Evolutionary conservation across 768 basidiomycete species (phyloP), one percentile per base, ranked within the genome.

Genomic region (Naganishia randhawae): DNA sequence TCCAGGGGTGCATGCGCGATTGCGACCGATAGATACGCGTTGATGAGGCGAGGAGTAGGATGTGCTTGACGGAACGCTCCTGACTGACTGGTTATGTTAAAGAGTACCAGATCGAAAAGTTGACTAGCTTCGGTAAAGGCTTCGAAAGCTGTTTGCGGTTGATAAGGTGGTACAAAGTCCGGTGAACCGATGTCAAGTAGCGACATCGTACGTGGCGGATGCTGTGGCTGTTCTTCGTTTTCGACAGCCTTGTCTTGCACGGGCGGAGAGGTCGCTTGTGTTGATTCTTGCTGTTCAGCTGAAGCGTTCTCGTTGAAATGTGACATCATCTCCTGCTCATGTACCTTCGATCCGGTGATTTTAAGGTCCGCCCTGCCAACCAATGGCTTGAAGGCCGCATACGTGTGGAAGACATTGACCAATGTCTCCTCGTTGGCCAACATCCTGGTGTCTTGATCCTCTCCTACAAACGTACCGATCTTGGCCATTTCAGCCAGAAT

Each of bases 331-430:
- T 73, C 68, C 31, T 63, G 69, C 39, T 66, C 69, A 0, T 54
- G 37, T 66, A 50, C 65, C 29, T 51, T 17, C 3, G 45, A 7
- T 10, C 3, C 80, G 10, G 84, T 77, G 11, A 86, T 52, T 65
- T 81, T 80, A 9, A 87, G 84, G 14, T 82, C 78, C 3, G 81
- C 79, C 53, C 88, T 83, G 54, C 77, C 82, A 78, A 92, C 88
- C 0, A 89, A 87, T 2, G 89, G 87, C 45, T 82, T 83, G 81
- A 92, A 93, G 3, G 89, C 81, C 0, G 91, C 87, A 80, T 97
- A 96, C 0, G 91, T 84, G 79, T 94, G 89, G 79, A 97, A 93
- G 33, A 94, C 80, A 73, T 90, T 89, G 74, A 84, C 84, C 87
- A 96, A 87, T 50, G 89, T 81, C 71, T 87, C 85, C 65, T 89